phyloP scores from a whole-genome alignment of 1,284 basidiomycete species.

The Puccinia triticina region DNA sequence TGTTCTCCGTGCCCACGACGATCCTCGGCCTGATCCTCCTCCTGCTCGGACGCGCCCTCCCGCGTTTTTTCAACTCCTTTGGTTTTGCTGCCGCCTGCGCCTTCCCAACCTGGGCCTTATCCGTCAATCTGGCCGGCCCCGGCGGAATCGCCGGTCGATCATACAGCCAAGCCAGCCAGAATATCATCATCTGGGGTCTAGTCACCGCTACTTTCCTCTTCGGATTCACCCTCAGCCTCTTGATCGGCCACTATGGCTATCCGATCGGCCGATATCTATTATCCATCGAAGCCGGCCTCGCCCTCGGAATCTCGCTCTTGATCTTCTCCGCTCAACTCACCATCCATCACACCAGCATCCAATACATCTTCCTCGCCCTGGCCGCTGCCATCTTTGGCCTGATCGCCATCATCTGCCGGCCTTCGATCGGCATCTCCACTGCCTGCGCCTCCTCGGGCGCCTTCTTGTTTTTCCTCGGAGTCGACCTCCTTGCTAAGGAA shows the following conservation, averaged over 20 bases:
- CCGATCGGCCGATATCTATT: background rate
- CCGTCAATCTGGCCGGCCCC: background rate
- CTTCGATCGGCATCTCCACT: background rate
- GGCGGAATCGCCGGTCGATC: background rate
- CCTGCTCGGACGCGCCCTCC: background rate
- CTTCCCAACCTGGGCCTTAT: constrained; percentile 22
- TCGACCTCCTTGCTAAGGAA: constrained; percentile 20
- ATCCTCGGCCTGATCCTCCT: constrained; percentile 15
- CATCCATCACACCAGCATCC: background rate
- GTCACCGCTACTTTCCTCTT: constrained; percentile 16
- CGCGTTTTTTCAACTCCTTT: background rate
- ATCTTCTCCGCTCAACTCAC: constrained; percentile 16
- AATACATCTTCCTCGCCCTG: constrained; percentile 20
- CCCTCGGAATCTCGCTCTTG: constrained; percentile 26
- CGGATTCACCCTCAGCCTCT: background rate
- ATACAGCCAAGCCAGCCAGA: background rate
- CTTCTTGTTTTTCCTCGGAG: constrained; percentile 21
- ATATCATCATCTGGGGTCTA: constrained; percentile 27
- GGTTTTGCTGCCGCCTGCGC: background rate
- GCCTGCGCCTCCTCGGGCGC: constrained; percentile 26
- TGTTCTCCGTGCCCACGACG: constrained; percentile 5
- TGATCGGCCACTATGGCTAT: background rate
- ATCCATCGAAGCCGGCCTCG: constrained; percentile 23
- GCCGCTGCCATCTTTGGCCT: background rate
- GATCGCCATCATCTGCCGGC: background rate